Conservation (phyloP, 306 rosid species). For the Dalbergia cochinchinensis region DNA sequence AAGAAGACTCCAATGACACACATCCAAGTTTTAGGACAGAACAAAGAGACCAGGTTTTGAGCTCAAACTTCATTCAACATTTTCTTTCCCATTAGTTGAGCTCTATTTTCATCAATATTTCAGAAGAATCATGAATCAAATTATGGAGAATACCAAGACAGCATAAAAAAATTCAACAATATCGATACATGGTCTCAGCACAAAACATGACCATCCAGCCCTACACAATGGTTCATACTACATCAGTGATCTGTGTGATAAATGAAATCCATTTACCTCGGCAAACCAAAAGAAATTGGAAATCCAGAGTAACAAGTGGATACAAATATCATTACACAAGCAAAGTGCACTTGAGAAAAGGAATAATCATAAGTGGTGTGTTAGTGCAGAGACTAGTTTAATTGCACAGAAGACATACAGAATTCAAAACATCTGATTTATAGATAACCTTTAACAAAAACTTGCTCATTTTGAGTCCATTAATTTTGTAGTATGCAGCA, state of each 20-base stretch:
- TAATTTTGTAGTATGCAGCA: constrained; percentile 27
- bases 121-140: neutral
- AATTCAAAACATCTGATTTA: neutral
- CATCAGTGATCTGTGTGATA: neutral
- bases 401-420: constrained; percentile 32
- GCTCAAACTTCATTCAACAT: neutral
- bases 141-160: too few relatives aligned
- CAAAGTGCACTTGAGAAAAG: constrained; percentile 22
- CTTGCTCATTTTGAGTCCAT: constrained; percentile 2
- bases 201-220: constrained; percentile 22
- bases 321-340: constrained; percentile 8
- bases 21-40: neutral
- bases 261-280: constrained; percentile 14
- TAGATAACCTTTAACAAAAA: constrained; percentile 1
- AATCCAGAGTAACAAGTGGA: constrained; percentile 11
- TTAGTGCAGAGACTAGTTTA: constrained; percentile 16
- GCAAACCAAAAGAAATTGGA: constrained; percentile 18
- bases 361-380: constrained; percentile 1
- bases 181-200: neutral
- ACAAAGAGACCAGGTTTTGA: too few relatives aligned
- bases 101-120: constrained; percentile 11
- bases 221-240: constrained; percentile 4
- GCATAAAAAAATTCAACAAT: too few relatives aligned
- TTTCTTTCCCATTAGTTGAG: neutral
- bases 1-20: neutral